Base-by-base conservation (phyloP, 2,329 filamentous ascomycete species). In the Claviceps pusilla region DNA sequence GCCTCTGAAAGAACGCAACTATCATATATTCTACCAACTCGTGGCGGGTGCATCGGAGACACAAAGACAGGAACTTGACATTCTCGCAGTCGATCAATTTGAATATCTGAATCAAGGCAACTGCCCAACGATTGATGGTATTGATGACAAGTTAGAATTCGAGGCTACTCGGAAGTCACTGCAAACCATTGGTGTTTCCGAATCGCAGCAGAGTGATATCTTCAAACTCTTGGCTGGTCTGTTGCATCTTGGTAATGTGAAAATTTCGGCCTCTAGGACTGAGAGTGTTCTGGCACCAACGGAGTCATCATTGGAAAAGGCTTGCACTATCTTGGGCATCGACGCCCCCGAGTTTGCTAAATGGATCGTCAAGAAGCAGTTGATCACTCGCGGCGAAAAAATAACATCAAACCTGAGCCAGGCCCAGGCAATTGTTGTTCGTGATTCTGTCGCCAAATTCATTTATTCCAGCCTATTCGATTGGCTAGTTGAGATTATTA, bases 361-460 rank as follows among this genome's bases (percentile, higher is more conserved):
- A 69, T 98, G 93, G 93, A 96, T 90, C 52, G 88, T 97, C 58
- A 98, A 98, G 79, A 98, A 98, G 73, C 93, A 98, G 71, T 79
- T 98, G 56, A 83, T 96, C 59, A 98, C 93, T 14, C 83, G 93
- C 66, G 93, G 90, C 50, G 93, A 98, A 69, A 97, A 96, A 75
- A 98, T 98, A 62, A 89, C 88, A 35, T 97, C 93, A 33, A 96
- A 96, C 66, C 72, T 98, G 58, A 94, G 87, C 29, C 89, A 94
- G 63, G 88, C 94, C 57, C 91, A 97, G 71, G 93, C 93, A 35
- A 80, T 87, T 42, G 91, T 98, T 55, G 93, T 98, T 14, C 83
- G 91, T 66, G 93, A 98, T 66, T 98, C 93, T 0, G 93, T 98
- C 51, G 90, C 93, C 65, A 98, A 98, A 69, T 98, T 91, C 71